Conservation (phyloP, 257 asterid genomes). For the Plectranthus barbatus region DNA sequence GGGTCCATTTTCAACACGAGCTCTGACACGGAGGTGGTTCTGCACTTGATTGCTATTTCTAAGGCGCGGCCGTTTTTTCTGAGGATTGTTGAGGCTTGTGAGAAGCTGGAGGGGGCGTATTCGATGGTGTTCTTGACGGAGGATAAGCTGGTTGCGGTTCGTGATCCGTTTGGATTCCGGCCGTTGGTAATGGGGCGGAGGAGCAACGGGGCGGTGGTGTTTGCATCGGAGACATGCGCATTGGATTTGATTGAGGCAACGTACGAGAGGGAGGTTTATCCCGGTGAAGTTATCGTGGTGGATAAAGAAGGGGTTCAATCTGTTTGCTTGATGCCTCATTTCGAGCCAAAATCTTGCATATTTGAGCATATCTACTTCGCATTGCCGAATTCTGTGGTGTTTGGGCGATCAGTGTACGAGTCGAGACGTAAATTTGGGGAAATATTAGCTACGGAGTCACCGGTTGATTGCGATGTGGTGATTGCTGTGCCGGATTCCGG, state of each 20-base stretch:
- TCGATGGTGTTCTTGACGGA: conserved; percentile 63
- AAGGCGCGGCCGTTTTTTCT: conserved; percentile 71
- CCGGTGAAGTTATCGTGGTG: conserved; percentile 59
- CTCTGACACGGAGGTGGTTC: conserved; percentile 84
- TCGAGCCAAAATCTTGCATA: conserved; percentile 62
- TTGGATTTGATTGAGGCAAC: conserved; percentile 71
- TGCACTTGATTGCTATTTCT: conserved; percentile 78
- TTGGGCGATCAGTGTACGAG: conserved; percentile 75
- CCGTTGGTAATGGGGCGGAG: conserved; percentile 67
- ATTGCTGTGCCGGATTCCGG: too few species aligned
- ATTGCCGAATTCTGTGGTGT: conserved; percentile 65
- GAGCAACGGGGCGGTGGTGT: conserved; percentile 55
- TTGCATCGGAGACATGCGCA: conserved; percentile 67
- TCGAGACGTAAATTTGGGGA: conserved; percentile 66
- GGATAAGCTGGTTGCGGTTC: conserved; percentile 54
- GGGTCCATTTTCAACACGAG: conserved; percentile 87
- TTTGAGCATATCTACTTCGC: conserved; percentile 88
- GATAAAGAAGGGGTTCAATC: conserved; percentile 50
- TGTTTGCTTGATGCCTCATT: conserved; percentile 58
- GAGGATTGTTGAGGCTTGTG: conserved; percentile 88
- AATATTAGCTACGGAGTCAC: conserved; percentile 63
- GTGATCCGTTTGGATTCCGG: conserved; percentile 57
- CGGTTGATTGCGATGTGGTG: too few species aligned
- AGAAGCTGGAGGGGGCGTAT: conserved; percentile 77
- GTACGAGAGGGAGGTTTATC: conserved; percentile 59